Conservation (phyloP, 192 early-diverging fungal genomes). For the Coemansia sp. region DNA sequence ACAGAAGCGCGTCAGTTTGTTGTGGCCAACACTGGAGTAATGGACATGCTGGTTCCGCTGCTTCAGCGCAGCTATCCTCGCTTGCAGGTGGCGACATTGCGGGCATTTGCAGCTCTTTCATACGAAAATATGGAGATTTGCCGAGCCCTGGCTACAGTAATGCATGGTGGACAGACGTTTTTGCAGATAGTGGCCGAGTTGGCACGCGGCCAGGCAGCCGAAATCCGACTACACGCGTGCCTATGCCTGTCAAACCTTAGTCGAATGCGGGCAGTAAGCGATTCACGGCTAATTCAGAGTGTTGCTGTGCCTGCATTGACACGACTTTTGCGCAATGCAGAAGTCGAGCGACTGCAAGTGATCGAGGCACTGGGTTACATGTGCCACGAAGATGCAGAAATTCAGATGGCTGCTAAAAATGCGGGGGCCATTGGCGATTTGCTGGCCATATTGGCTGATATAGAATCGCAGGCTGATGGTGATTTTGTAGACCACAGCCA, state of each 20-base stretch:
- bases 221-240: conserved; percentile 35
- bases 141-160: conserved; percentile 18
- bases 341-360: conserved; percentile 13
- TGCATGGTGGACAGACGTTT: conserved; percentile 12
- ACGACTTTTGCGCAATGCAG: conserved; percentile 19
- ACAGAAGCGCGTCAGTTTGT: conserved; percentile 44
- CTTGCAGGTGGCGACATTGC: conserved; percentile 38
- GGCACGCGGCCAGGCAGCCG: conserved; percentile 28
- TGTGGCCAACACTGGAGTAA: conserved; percentile 43
- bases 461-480: conserved; percentile 20
- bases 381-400: conserved; percentile 51
- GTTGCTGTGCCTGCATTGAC: conserved; percentile 42
- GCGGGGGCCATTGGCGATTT: conserved; percentile 38
- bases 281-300: conserved; percentile 17
- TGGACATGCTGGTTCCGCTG: conserved; percentile 31
- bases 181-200: conserved; percentile 23
- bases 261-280: conserved; percentile 31
- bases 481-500: conserved; percentile 43
- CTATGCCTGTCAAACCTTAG: conserved; percentile 41
- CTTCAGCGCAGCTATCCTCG: conserved; percentile 24
- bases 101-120: conserved; percentile 37
- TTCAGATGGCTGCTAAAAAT: conserved; percentile 38
- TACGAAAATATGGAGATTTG: conserved; percentile 49
- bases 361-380: conserved; percentile 43
- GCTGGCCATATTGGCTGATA: conserved; percentile 21